These are phyloP conservation scores for Fraxinus excelsior DNA, from an alignment of 257 asterid genomes.

Conservation along the genomic window DNA sequence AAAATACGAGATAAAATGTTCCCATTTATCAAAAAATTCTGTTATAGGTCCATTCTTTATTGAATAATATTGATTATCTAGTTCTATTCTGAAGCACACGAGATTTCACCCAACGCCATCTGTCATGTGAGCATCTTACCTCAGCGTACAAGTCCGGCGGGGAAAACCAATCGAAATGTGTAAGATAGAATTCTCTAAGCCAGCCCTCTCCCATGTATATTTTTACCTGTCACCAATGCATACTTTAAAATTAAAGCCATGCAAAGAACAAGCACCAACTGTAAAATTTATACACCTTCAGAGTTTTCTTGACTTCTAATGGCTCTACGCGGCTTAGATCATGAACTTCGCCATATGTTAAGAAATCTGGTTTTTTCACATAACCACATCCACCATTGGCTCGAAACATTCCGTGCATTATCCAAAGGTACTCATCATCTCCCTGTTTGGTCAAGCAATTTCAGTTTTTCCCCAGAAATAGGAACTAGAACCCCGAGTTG, in stretches of 20 bases:
- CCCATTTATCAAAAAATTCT: neutral
- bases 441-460: slow-evolving; percentile 23
- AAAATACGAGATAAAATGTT: no score
- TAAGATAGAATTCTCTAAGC: slow-evolving; percentile 24
- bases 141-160: slow-evolving; percentile 26
- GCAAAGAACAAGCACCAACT: neutral
- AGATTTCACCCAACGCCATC: neutral
- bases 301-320: slow-evolving; percentile 3
- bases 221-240: slow-evolving; percentile 17
- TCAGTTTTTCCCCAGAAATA: neutral
- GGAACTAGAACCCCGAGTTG: neutral
- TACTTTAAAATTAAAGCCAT: neutral
- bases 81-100: neutral
- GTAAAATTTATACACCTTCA: slow-evolving; percentile 20
- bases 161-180: slow-evolving; percentile 28
- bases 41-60: neutral
- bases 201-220: slow-evolving; percentile 33
- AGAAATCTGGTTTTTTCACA: slow-evolving; percentile 31
- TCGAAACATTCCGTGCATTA: slow-evolving; percentile 35
- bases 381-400: slow-evolving; percentile 35
- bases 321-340: slow-evolving; percentile 10
- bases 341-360: slow-evolving; percentile 15
- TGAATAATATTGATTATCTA: no score
- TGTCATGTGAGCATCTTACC: neutral
- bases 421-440: slow-evolving; percentile 23